Percentiles rank a stretch among this genome's conserved stretches.
These are phyloP conservation scores for Phascolomyces articulosus DNA, from an alignment of 371 early-diverging fungal genomes.

Conservation along the genomic window DNA sequence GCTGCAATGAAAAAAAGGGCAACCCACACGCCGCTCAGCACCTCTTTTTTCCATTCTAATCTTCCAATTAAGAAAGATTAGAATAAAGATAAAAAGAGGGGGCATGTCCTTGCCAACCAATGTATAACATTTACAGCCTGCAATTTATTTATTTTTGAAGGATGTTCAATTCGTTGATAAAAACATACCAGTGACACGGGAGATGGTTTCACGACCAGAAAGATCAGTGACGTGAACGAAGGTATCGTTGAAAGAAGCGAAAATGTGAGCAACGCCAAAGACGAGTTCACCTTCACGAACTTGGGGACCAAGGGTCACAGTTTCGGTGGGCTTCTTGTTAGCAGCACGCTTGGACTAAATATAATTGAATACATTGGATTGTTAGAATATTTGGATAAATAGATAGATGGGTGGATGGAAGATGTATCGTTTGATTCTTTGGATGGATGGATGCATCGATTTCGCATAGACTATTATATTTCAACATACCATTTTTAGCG, in stretches of 20 bases:
- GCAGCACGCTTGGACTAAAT: conserved; percentile 62
- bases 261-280: conserved; percentile 99
- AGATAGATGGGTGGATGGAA: conserved; percentile 4
- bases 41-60: neutral
- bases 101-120: conserved; percentile 17
- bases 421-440: neutral
- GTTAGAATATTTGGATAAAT: neutral
- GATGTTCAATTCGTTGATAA: too few relatives aligned
- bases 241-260: conserved; percentile 99
- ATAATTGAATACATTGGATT: neutral
- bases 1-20: conserved; percentile 16
- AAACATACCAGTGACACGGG: conserved; percentile 95
- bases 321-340: conserved; percentile 76
- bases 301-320: conserved; percentile 96
- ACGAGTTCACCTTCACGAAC: conserved; percentile 98
- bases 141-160: conserved; percentile 8
- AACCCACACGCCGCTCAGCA: conserved; percentile 25
- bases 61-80: neutral
- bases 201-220: conserved; percentile 99
- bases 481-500: conserved; percentile 7
- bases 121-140: neutral
- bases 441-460: conserved; percentile 17
- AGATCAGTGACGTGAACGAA: conserved; percentile 99
- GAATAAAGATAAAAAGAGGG: conserved; percentile 2
- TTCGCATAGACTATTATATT: neutral